Evolutionary conservation across 176 grass and related monocot genomes (phyloP), one percentile per base, ranked within the genome.

Genomic region (Hordeum vulgare): DNA sequence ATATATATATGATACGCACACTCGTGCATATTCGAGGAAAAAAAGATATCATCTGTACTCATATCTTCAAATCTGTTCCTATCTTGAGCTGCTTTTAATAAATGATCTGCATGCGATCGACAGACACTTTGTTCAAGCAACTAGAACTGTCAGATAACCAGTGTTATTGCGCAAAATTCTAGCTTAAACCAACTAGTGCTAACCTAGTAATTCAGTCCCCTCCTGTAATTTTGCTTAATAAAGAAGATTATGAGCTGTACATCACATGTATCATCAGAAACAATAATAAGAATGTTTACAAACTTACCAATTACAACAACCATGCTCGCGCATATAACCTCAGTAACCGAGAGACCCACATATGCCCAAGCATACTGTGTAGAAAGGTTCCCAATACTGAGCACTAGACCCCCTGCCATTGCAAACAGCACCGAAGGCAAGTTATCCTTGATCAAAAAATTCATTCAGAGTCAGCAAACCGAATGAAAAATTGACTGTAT

Each of bases 381-480:
- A n/a, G n/a, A n/a, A n/a, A n/a, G n/a, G n/a, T n/a, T n/a, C n/a
- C n/a, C n/a, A n/a, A n/a, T n/a, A n/a, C 91, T 88, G 35, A 94
- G 91, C n/a, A 83, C 85, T 23, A 90, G 80, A 71, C 91, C 91
- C 8, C 91, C 88, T 7, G 83, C 80, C 88, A 94, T 90, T 14
- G 86, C 88, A 17, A 94, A 90, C 44, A 90, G 53, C 44, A 88
- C 83, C 2, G 91, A 94, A 59, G 85, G 88, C 88, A 88, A 94
- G 64, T 94, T 94, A 13, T 90, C 83, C 91, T 92, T 75, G 45
- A 84, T 63, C 28, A 64, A 24, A 87, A 21, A 62, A 60, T 57
- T 40, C 14, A 84, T 54, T 33, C 66, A 76, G 21, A 68, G 40
- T 69, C 51, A 75, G 47, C 4, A 36, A 45, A 51, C 17, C 2